These are phyloP conservation scores for Neonothopanus nambi DNA, from an alignment of 1,284 basidiomycete genomes.

Conservation along the genomic window DNA sequence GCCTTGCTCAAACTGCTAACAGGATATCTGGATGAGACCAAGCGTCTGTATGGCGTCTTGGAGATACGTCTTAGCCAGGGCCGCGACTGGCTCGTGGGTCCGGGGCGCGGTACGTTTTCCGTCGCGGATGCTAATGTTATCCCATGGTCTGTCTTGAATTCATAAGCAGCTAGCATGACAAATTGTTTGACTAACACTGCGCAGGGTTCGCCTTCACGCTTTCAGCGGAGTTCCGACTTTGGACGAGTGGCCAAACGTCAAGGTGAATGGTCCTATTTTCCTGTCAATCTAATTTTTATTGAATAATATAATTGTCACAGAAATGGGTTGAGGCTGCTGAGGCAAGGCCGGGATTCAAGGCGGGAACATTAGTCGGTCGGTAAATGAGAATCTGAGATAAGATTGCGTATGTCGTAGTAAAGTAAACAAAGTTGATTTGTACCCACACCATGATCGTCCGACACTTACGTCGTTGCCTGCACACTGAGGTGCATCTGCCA, in stretches of 20 bases:
- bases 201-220: constrained; percentile 49
- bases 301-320: neutral
- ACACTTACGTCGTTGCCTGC: constrained; percentile 24
- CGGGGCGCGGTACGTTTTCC: constrained; percentile 62
- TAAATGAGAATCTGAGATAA: neutral
- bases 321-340: constrained; percentile 10
- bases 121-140: constrained; percentile 67
- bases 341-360: constrained; percentile 9
- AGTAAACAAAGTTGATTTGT: neutral
- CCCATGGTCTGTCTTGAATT: constrained; percentile 45
- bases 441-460: constrained; percentile 23
- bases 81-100: constrained; percentile 71
- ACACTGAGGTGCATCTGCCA: constrained; percentile 16
- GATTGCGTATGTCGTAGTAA: neutral
- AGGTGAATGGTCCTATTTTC: constrained; percentile 34
- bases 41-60: constrained; percentile 75
- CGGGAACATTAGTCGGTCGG: constrained; percentile 1
- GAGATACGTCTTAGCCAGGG: constrained; percentile 61
- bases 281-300: neutral
- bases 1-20: constrained; percentile 12
- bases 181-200: neutral
- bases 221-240: constrained; percentile 54
- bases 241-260: constrained; percentile 57
- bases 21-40: constrained; percentile 78
- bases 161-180: neutral